These are phyloP conservation scores for Pseudocercospora eumusae DNA, from an alignment of 2,329 filamentous ascomycete species.

Conservation along the genomic window DNA sequence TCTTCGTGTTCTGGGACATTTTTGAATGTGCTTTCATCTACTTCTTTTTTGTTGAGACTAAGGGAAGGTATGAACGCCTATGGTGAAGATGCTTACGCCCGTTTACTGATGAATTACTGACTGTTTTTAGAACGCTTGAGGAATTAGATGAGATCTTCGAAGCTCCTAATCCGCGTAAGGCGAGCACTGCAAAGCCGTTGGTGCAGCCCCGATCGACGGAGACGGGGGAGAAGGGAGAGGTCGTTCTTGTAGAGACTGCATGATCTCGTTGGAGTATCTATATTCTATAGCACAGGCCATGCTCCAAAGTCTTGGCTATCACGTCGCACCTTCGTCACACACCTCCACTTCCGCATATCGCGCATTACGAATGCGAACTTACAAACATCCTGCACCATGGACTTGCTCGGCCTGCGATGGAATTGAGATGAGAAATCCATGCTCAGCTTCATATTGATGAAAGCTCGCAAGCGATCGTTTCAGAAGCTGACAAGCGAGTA, in stretches of 20 bases:
- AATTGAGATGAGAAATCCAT: neutral
- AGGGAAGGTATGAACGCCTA: neutral
- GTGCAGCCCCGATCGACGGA: neutral
- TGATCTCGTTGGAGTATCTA: no score
- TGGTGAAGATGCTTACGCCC: neutral
- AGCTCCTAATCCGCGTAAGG: neutral
- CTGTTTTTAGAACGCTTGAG: neutral
- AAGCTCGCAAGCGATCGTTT: neutral
- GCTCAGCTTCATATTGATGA: neutral
- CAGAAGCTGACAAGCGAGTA: neutral
- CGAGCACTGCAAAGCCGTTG: neutral
- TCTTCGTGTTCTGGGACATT: conserved; percentile 31
- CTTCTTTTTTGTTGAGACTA: conserved; percentile 41
- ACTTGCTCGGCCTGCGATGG: no score
- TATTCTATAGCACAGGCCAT: no score
- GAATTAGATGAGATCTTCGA: neutral
- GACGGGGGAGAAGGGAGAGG: neutral
- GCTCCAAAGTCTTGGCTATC: no score
- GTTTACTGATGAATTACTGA: neutral
- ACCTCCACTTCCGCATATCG: no score
- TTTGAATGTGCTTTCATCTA: conserved; percentile 34
- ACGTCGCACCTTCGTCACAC: no score
- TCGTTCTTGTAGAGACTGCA: no score
- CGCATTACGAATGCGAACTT: no score
- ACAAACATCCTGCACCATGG: no score